These are phyloP conservation scores for Neurospora cerealis DNA, from an alignment of 495 filamentous ascomycete species.

Conservation along the genomic window DNA sequence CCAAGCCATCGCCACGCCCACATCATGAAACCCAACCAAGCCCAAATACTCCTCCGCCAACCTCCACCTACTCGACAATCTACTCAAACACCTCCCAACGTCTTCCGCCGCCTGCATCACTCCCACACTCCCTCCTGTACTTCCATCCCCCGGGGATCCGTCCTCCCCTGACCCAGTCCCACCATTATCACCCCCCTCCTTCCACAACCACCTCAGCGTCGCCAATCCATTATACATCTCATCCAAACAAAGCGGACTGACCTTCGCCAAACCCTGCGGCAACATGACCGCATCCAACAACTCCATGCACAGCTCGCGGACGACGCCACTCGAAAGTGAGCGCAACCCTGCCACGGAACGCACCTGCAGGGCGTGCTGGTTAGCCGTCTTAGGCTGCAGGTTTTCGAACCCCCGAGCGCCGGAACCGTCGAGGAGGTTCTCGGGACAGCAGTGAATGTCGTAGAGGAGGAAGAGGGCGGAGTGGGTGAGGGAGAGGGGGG, in stretches of 20 bases:
- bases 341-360: constrained; percentile 7
- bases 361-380: constrained; percentile 7
- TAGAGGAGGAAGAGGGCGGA: constrained; percentile 13
- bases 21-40: constrained; percentile 11
- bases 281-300: constrained; percentile 10
- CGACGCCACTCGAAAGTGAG: not conserved
- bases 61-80: constrained; percentile 10
- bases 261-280: constrained; percentile 1
- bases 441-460: constrained; percentile 18
- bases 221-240: constrained; percentile 12
- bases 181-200: constrained; percentile 12
- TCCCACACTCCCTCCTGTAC: not conserved
- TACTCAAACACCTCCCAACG: constrained; percentile 1
- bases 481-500: constrained; percentile 6
- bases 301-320: constrained; percentile 11
- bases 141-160: not conserved
- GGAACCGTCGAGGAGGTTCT: constrained; percentile 13
- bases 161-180: not conserved
- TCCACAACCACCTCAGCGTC: constrained; percentile 19
- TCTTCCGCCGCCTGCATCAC: constrained; percentile 7
- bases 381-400: not conserved
- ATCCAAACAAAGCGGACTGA: constrained; percentile 16
- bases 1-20: constrained; percentile 7
- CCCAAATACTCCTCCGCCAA: constrained; percentile 13
- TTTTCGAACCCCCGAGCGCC: constrained; percentile 1